Evolutionary conservation across 352 stramenopile genomes (phyloP), one percentile per base, ranked within the genome.

Genomic region (Phytophthora ramorum): DNA sequence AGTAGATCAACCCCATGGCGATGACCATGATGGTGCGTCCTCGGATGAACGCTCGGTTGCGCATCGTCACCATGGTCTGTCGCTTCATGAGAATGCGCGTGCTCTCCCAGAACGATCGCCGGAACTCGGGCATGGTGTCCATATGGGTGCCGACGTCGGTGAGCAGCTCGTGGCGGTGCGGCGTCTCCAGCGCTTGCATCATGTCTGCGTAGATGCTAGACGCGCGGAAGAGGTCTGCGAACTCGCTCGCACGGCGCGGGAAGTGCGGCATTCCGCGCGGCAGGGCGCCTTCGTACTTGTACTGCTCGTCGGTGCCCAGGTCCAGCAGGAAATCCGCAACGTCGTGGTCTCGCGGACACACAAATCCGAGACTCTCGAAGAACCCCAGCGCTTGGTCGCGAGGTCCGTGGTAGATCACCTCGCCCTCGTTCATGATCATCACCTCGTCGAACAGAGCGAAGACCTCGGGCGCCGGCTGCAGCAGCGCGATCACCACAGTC

Each of bases 401-500:
- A 12, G 52, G 61, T 16, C 61, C 61, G 20, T 63, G 61, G 45
- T 69, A 69, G 35, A 69, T 69, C 2, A 69, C 52, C 32, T 69
- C 44, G n/a, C 60, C 1, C 26, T 32, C 26, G 26, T 32, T 32
- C 26, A 32, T 6, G 26, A 32, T 62, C n/a, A 85, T 68, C 3
- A 85, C 71, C 51, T 85, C 66, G 58, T 85, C 77, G 28, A 83
- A 85, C n/a, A 85, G 69, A 30, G 64, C 69, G 38, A 79, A 80
- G 6, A 85, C 69, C 49, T 83, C 74, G 4, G 77, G 76, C 7
- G 93, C 78, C 47, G 95, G 93, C 73, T 98, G 78, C 19, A 97
- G 68, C 41, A 98, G 68, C 5, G 87, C 84, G 10, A 97, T 78
- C 20, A 91, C 79, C 14, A 74, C 59, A n/a, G 81, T 90, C 50